These are phyloP conservation scores for Tubosaeta sp. DNA, from an alignment of 768 basidiomycete genomes.

Conservation along the genomic window DNA sequence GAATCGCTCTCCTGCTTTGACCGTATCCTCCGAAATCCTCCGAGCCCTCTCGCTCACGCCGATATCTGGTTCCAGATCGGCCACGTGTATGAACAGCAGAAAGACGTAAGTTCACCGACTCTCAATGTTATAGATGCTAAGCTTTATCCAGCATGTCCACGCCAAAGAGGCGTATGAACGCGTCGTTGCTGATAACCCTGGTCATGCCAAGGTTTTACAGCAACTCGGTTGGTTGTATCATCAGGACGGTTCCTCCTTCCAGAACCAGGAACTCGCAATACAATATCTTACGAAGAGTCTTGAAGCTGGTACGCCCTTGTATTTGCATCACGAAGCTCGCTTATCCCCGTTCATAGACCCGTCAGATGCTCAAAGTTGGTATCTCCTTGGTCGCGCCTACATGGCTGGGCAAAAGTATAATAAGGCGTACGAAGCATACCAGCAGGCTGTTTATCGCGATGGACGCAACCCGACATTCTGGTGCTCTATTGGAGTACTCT, in stretches of 20 bases:
- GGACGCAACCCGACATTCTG: slow-evolving; percentile 99
- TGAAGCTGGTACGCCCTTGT: slow-evolving; percentile 70
- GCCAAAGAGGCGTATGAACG: slow-evolving; percentile 97
- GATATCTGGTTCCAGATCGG: slow-evolving; percentile 99
- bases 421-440: slow-evolving; percentile 99
- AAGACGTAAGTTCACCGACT: slow-evolving; percentile 62
- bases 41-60: slow-evolving; percentile 90
- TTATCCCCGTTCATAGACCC: slow-evolving; percentile 55
- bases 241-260: slow-evolving; percentile 91
- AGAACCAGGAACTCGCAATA: slow-evolving; percentile 93
- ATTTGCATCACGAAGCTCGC: not conserved
- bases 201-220: slow-evolving; percentile 94
- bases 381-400: slow-evolving; percentile 95
- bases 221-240: slow-evolving; percentile 98
- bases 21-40: slow-evolving; percentile 93
- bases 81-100: slow-evolving; percentile 96
- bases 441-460: slow-evolving; percentile 98
- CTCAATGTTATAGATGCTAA: slow-evolving; percentile 10
- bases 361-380: slow-evolving; percentile 97
- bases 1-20: slow-evolving; percentile 92
- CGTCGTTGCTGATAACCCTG: slow-evolving; percentile 88
- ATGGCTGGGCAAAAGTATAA: slow-evolving; percentile 99
- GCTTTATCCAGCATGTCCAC: slow-evolving; percentile 59
- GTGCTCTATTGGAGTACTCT: slow-evolving; percentile 98
- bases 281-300: slow-evolving; percentile 91